Base-by-base conservation (phyloP, 1,284 basidiomycete species). In the Kwoniella shivajii region DNA sequence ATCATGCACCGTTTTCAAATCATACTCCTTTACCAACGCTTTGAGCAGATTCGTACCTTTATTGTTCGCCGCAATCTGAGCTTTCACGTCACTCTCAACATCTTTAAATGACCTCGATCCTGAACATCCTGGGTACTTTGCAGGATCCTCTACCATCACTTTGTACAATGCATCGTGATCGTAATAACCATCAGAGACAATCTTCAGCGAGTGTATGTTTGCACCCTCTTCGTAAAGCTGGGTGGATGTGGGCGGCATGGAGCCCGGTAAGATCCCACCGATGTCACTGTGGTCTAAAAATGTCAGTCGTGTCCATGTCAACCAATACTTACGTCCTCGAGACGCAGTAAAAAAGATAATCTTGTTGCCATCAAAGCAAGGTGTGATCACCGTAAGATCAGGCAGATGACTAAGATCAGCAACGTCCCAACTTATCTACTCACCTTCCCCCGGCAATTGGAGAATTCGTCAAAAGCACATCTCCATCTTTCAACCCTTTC, bases 191-290 rank as follows among this genome's bases (percentile, higher is more conserved):
- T 84, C 83, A 43, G 84, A 81, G 14, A 99, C 94, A 61, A 98
- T 87, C 79, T 96, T 97, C 84, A 99, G 92, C 68, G 88, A 90
- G 60, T 86, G 84, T 57, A 97, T 91, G 56, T 66, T 58, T 0
- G 94, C 94, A 13, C 94, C 94, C 78, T 99, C 95, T 72, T 99
- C 90, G 63, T 88, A 92, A 47, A 98, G 86, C 57, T 83, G 90
- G 56, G 89, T 89, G 26, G 88, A 90, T 0, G 89, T 93, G 0
- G 94, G 91, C 0, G 94, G 94, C 94, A 98, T 98, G 16, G 90
- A 92, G 20, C 86, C 81, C 20, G 57, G 73, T 44, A 64, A 72
- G 61, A 75, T 77, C 61, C 67, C 73, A 14, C 73, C 73, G 39
- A 75, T 73, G 57, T 73, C 73, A 24, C 66, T 59, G 50, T 70